Percentiles rank a stretch among this genome's conserved stretches.
phyloP scores from a whole-genome alignment of 225 moss, liverwort and hornwort species.

The Polytrichum commune region DNA sequence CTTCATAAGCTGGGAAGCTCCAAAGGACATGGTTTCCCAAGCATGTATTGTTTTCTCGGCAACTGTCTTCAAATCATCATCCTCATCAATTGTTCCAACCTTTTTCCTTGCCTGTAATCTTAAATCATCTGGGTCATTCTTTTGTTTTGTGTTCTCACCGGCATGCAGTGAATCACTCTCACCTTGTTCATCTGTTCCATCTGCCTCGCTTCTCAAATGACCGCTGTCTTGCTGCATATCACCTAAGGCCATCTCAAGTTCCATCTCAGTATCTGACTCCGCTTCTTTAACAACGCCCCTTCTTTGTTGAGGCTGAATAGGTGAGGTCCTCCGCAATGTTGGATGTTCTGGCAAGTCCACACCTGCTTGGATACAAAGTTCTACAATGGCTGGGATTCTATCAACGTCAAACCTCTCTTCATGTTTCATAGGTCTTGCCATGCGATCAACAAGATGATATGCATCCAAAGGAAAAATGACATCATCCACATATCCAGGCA shows the following conservation, averaged over 20 bases:
- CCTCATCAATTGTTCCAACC: conserved; percentile 38
- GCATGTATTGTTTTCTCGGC: conserved; percentile 75
- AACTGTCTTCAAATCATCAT: conserved; percentile 61
- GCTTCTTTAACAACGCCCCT: background rate
- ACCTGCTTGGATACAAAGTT: conserved; percentile 96
- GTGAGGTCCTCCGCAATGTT: conserved; percentile 57
- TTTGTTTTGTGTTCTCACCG: background rate
- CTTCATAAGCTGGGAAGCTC: conserved; percentile 57
- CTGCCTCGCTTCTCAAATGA: background rate
- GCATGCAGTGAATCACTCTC: background rate
- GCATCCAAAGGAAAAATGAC: conserved; percentile 74
- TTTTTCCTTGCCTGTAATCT: background rate
- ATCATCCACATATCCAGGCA: conserved; percentile 66
- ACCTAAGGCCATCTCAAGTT: background rate
- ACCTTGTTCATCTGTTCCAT: background rate
- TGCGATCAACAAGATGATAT: conserved; percentile 76
- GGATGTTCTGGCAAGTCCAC: conserved; percentile 72
- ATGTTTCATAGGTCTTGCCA: conserved; percentile 53
- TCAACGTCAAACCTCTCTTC: conserved; percentile 76
- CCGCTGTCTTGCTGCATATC: background rate
- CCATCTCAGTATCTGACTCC: background rate
- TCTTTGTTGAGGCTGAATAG: conserved; percentile 20
- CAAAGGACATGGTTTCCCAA: conserved; percentile 67
- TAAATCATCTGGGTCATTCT: background rate
- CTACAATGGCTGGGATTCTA: conserved; percentile 75